Percentiles rank a stretch among this genome's conserved stretches.
Conservation (phyloP, 768 basidiomycete species). For the Pseudohyphozyma bogoriensis region DNA sequence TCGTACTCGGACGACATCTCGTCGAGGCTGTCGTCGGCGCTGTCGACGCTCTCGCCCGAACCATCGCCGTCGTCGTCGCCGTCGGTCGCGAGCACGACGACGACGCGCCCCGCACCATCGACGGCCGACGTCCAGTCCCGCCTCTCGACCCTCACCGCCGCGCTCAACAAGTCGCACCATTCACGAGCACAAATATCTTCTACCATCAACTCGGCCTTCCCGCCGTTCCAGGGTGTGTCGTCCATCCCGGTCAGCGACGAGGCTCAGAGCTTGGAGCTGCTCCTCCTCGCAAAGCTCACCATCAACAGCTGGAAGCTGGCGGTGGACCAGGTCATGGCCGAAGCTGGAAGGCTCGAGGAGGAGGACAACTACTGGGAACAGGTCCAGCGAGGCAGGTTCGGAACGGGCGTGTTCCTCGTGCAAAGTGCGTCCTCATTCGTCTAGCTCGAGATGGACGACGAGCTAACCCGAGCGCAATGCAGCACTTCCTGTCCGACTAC, state of each 20-base stretch:
- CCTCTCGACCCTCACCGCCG: constrained; percentile 1
- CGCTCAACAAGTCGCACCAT: neutral
- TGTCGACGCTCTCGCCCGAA: too few relatives aligned
- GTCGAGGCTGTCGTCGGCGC: too few relatives aligned
- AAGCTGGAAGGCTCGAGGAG: constrained; percentile 59
- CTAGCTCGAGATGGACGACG: constrained; percentile 26
- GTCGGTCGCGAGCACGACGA: too few relatives aligned
- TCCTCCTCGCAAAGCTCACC: constrained; percentile 19
- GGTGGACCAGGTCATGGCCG: constrained; percentile 44
- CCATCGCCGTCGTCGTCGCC: too few relatives aligned
- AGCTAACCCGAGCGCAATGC: constrained; percentile 36
- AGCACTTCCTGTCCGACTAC: constrained; percentile 43
- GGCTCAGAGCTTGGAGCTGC: constrained; percentile 16
- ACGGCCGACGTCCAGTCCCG: too few relatives aligned
- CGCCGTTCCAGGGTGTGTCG: constrained; percentile 13
- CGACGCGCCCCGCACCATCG: too few relatives aligned
- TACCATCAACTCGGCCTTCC: constrained; percentile 15
- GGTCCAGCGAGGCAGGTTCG: constrained; percentile 51
- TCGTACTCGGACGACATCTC: too few relatives aligned
- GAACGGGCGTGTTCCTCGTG: constrained; percentile 56
- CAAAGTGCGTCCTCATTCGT: constrained; percentile 53
- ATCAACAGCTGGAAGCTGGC: constrained; percentile 5
- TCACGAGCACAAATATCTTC: too few relatives aligned
- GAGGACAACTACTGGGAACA: constrained; percentile 81
- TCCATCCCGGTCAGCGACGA: neutral